Conservation (phyloP, 2,329 filamentous ascomycete genomes). For the Diaporthe nobilis region DNA sequence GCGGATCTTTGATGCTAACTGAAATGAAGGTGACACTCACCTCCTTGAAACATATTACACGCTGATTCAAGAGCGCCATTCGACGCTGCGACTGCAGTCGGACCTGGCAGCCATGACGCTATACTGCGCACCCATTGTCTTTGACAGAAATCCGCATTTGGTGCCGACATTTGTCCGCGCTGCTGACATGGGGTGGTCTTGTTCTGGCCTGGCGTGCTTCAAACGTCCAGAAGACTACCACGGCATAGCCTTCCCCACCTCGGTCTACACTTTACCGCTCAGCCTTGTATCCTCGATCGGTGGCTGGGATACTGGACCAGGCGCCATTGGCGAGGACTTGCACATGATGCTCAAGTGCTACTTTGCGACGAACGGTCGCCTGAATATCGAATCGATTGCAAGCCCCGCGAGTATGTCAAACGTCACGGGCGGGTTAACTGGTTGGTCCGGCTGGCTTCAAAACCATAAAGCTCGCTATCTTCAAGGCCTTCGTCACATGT, state of each 20-base stretch:
- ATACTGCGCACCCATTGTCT: constrained; percentile 10
- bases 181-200: constrained; percentile 11
- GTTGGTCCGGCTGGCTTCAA: constrained; percentile 1
- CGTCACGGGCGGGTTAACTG: not conserved
- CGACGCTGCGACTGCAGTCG: not conserved
- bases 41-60: constrained; percentile 29
- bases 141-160: constrained; percentile 22
- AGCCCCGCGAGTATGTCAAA: constrained; percentile 26
- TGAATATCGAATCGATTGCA: constrained; percentile 16
- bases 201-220: constrained; percentile 12
- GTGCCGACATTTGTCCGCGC: constrained; percentile 15
- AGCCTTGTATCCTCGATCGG: constrained; percentile 9
- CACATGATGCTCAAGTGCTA: constrained; percentile 37
- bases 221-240: constrained; percentile 6
- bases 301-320: constrained; percentile 31
- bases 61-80: constrained; percentile 1
- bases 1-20: not conserved
- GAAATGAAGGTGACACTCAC: constrained; percentile 11
- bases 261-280: constrained; percentile 25
- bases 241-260: constrained; percentile 18
- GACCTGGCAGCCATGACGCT: not conserved
- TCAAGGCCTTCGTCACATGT: constrained; percentile 30
- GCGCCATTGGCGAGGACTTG: constrained; percentile 16
- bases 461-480: constrained; percentile 28
- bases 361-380: constrained; percentile 9